Conservation (phyloP, 2,329 filamentous ascomycete genomes). For the Fusarium napiforme region DNA sequence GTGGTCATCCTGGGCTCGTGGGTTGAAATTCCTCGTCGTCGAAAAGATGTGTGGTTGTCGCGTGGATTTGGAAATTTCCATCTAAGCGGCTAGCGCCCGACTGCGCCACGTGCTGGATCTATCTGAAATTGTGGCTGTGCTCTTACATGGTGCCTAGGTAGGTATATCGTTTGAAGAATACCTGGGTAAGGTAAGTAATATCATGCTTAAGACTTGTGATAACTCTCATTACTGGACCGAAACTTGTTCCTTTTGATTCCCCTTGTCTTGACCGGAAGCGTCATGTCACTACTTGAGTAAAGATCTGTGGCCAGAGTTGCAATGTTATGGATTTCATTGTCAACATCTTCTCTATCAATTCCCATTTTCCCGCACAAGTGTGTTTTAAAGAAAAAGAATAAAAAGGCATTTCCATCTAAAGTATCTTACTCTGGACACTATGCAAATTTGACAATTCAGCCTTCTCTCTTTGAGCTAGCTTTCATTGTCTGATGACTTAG, state of each 20-base stretch:
- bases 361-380: neutral
- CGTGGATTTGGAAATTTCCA: conserved; percentile 50
- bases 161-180: neutral
- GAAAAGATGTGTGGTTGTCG: conserved; percentile 39
- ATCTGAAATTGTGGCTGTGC: neutral
- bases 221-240: neutral
- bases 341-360: neutral
- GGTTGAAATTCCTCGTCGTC: conserved; percentile 30
- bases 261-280: neutral
- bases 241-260: neutral
- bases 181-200: neutral
- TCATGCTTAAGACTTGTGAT: neutral
- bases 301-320: neutral
- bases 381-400: neutral
- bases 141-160: neutral
- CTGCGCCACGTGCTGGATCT: conserved; percentile 37
- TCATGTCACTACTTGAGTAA: neutral
- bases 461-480: neutral
- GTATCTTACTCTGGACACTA: neutral
- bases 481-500: conserved; percentile 17
- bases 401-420: neutral
- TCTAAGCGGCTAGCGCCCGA: conserved; percentile 34
- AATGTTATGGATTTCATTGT: neutral
- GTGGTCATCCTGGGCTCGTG: conserved; percentile 51
- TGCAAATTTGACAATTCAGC: neutral